Evolutionary conservation across 2,329 filamentous ascomycete genomes (phyloP), one percentile per base, ranked within the genome.

Genomic region (Cyclaneusma minus): DNA sequence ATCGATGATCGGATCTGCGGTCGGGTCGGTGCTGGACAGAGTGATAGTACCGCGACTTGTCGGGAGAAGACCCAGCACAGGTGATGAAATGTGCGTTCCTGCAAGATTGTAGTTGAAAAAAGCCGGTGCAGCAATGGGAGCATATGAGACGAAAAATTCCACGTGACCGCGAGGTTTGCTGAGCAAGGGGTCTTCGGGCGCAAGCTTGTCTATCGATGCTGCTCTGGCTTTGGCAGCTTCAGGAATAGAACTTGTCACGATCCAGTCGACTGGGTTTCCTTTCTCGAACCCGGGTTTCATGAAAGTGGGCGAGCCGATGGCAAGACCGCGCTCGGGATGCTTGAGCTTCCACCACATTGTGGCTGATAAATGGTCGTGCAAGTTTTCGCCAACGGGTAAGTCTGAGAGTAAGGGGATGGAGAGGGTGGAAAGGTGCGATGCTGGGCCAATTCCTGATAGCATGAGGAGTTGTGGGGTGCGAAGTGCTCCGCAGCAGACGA

Each of bases 361-460:
- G 6, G 33, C 11, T 9, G 27, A 16, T 3, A 25, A 22, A 25
- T 35, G 30, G 16, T 35, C 33, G 12, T 24, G 30, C n/a, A 28
- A 30, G 16, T 35, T 33, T 7, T 33, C 24, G 17, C 34, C 34
- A 2, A 35, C 34, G n/a, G n/a, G n/a, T n/a, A n/a, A n/a, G n/a
- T n/a, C n/a, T n/a, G n/a, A n/a, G n/a, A n/a, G n/a, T n/a, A n/a
- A n/a, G n/a, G n/a, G n/a, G n/a, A n/a, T n/a, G n/a, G n/a, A n/a
- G n/a, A n/a, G n/a, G n/a, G n/a, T n/a, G n/a, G n/a, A n/a, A n/a
- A n/a, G n/a, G n/a, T n/a, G n/a, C n/a, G n/a, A n/a, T 12, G 8
- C 13, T 3, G 7, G 8, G 13, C 25, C 25, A 4, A 27, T 27
- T 9, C 25, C 25, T 25, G 28, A 29, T 31, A 27, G 25, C 25